phyloP scores from a whole-genome alignment of 2,329 filamentous ascomycete species.

The Aspergillus proliferans region DNA sequence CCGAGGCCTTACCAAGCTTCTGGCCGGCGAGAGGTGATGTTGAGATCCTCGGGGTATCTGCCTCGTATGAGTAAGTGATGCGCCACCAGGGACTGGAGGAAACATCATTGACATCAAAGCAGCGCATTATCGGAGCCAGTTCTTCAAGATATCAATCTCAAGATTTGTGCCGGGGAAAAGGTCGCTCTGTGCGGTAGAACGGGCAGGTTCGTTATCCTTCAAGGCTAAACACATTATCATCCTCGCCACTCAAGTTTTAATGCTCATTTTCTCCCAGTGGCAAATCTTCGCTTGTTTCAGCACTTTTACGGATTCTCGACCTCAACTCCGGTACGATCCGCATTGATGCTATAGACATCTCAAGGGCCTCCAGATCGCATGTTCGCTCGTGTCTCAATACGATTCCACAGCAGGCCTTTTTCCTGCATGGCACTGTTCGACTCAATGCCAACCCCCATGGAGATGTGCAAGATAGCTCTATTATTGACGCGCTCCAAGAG shows the following conservation, averaged over 20 bases:
- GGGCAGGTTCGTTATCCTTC: constrained; percentile 25
- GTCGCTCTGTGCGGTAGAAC: constrained; percentile 38
- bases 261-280: constrained; percentile 22
- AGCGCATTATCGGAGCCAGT: constrained; percentile 28
- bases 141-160: constrained; percentile 43
- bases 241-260: too few species aligned
- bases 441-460: constrained; percentile 36
- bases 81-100: neutral
- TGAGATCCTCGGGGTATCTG: constrained; percentile 40
- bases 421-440: constrained; percentile 36
- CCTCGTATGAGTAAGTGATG: constrained; percentile 35
- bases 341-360: constrained; percentile 40
- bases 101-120: neutral
- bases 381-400: constrained; percentile 38
- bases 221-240: too few species aligned
- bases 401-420: constrained; percentile 40
- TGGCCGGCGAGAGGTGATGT: constrained; percentile 42
- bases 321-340: constrained; percentile 33
- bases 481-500: constrained; percentile 31
- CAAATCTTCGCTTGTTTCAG: constrained; percentile 39
- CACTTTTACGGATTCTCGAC: constrained; percentile 40
- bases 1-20: constrained; percentile 29
- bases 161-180: constrained; percentile 38
- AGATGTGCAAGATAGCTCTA: constrained; percentile 23
- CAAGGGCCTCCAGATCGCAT: constrained; percentile 31